These are phyloP conservation scores for Mucor plumbeus DNA, from an alignment of 371 early-diverging fungal genomes.

Conservation along the genomic window DNA sequence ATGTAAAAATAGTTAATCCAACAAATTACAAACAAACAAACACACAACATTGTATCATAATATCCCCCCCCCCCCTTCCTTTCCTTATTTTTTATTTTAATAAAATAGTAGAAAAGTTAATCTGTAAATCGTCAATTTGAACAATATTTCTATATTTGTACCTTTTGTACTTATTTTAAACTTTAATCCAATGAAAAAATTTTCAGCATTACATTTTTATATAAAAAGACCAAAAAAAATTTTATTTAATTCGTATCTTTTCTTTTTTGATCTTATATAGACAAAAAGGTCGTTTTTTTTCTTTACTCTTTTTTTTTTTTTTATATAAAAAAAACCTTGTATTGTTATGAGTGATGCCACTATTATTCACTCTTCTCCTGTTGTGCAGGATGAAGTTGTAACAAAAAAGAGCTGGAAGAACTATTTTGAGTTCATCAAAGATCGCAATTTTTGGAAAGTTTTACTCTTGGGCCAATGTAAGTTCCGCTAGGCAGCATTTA, in stretches of 20 bases:
- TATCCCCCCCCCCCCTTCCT: slow-evolving; percentile 1
- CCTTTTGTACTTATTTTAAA: not conserved
- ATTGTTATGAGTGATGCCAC: not conserved
- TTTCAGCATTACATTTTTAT: not conserved
- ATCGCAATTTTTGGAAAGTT: slow-evolving; percentile 24
- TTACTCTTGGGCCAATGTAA: slow-evolving; percentile 26
- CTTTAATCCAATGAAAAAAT: not conserved
- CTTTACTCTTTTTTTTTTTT: not conserved
- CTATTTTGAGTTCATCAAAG: slow-evolving; percentile 18
- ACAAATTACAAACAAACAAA: not conserved
- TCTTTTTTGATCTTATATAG: not conserved
- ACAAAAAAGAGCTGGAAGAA: slow-evolving; percentile 15
- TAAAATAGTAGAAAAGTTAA: not conserved
- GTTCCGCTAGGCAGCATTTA: not conserved
- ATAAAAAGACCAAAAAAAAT: not conserved
- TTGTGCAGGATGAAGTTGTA: not conserved
- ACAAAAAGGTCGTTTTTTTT: not conserved
- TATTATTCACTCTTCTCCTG: slow-evolving; percentile 5
- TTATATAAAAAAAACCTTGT: not conserved
- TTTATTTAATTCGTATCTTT: not conserved
- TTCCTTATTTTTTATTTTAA: not conserved
- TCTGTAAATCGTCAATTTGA: not conserved
- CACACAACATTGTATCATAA: slow-evolving; percentile 8
- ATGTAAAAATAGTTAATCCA: slow-evolving; percentile 12
- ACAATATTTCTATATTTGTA: not conserved